Conservation (phyloP, 106 monocot genomes). For the Phalaenopsis aphrodite region DNA sequence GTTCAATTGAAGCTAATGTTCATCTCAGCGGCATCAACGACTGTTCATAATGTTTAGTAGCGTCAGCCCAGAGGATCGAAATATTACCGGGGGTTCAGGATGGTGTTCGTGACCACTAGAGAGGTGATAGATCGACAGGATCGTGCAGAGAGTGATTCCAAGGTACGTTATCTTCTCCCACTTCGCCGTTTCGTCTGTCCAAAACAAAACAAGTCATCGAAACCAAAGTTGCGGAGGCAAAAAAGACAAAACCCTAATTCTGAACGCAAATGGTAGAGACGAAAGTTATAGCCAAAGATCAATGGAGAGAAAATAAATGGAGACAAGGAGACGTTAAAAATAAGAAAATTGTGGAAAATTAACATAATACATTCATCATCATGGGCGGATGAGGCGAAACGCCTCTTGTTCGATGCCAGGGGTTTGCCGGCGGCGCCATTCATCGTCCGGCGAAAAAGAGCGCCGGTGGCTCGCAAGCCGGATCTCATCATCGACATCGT, state of each 20-base stretch:
- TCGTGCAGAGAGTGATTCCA: constrained; percentile 51
- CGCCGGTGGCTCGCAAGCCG: not conserved
- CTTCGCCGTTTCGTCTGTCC: constrained; percentile 57
- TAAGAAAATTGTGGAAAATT: not conserved
- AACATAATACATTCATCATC: constrained; percentile 3
- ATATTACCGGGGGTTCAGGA: constrained; percentile 46
- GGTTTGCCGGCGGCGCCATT: not conserved
- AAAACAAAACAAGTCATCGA: not conserved
- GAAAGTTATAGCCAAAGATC: not conserved
- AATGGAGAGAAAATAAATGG: not conserved
- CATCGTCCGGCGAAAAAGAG: not conserved
- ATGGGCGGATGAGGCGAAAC: constrained; percentile 4
- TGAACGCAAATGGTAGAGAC: not conserved
- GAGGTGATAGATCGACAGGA: constrained; percentile 37
- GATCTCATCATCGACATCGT: not conserved
- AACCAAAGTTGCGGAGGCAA: not conserved
- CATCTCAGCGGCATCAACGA: not conserved
- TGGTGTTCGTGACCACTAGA: constrained; percentile 58
- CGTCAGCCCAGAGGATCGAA: not conserved
- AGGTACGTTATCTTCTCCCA: constrained; percentile 81
- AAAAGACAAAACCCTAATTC: not conserved
- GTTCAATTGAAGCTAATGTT: too few species aligned
- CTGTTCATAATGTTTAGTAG: not conserved
- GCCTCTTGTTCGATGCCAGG: not conserved
- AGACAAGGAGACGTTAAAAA: not conserved